Evolutionary conservation across 495 filamentous ascomycete genomes (phyloP).

Genomic region (Aspergillus heteromorphus): DNA sequence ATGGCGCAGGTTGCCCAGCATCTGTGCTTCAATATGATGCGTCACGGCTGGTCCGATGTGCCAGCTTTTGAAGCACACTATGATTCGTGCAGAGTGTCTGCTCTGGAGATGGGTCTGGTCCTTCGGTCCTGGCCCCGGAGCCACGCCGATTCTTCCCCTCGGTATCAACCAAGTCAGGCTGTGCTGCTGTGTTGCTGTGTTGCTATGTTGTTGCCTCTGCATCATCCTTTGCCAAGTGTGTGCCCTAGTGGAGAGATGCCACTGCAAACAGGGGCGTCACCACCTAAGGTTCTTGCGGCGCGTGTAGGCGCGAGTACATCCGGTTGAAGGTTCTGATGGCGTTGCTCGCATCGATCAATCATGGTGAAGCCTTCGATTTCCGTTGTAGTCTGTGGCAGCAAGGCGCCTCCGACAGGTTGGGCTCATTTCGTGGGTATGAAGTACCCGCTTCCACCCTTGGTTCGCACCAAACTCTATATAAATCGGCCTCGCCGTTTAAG

Average conservation of each 20-base stretch:
- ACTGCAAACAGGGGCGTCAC: background rate
- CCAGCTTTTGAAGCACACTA: background rate
- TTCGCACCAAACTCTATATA: constrained; percentile 37
- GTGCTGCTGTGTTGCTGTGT: too few species aligned
- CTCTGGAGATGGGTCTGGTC: background rate
- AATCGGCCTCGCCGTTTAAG: constrained; percentile 16
- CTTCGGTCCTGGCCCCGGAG: background rate
- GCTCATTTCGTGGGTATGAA: constrained; percentile 17
- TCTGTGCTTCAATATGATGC: background rate
- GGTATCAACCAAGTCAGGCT: background rate
- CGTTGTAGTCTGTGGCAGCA: constrained; percentile 3
- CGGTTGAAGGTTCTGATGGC: background rate
- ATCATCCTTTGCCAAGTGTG: background rate
- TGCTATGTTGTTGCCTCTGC: background rate
- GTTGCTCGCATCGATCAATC: constrained; percentile 1
- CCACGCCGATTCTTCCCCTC: background rate
- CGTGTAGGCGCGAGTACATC: background rate
- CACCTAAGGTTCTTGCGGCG: background rate
- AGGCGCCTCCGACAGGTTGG: constrained; percentile 1
- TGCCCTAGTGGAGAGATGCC: background rate
- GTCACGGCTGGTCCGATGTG: background rate
- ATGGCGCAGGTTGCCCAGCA: background rate
- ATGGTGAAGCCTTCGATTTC: background rate
- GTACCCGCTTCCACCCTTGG: constrained; percentile 39
- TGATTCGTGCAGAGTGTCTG: background rate